phyloP scores from a whole-genome alignment of 2,329 filamentous ascomycete species.

The Balansia obtecta region DNA sequence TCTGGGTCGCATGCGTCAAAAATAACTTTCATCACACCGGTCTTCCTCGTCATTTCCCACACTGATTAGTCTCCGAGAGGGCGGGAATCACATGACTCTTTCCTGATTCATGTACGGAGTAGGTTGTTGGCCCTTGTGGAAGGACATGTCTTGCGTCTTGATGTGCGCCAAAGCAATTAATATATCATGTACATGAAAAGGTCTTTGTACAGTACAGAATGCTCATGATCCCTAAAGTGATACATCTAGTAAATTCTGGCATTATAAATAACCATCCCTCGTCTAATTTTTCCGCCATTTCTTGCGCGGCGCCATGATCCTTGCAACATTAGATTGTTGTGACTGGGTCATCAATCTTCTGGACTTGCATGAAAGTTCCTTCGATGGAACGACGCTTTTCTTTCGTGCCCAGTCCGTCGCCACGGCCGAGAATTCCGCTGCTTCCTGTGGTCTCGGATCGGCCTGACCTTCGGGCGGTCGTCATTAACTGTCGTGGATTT shows the following conservation, averaged over 20 bases:
- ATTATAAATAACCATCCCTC: neutral
- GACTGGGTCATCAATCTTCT: neutral
- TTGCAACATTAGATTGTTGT: neutral
- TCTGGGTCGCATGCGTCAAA: too few species aligned
- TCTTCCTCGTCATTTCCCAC: too few species aligned
- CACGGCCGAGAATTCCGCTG: neutral
- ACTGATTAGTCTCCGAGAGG: too few species aligned
- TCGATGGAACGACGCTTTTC: neutral
- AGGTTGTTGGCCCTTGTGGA: too few species aligned
- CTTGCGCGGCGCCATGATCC: neutral
- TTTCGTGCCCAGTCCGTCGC: neutral
- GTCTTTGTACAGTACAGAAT: neutral
- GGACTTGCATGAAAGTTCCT: neutral
- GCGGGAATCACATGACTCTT: too few species aligned
- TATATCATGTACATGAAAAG: neutral
- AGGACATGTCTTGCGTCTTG: neutral
- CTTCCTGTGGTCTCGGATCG: neutral
- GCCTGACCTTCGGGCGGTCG: neutral
- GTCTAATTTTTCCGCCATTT: neutral
- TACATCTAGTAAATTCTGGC: neutral
- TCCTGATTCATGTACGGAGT: too few species aligned
- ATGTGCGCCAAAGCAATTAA: neutral
- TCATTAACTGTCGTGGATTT: neutral
- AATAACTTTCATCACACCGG: too few species aligned
- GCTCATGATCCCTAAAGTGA: neutral